Percentiles rank a stretch among this genome's conserved stretches.
These are phyloP conservation scores for Neurospora cerealis DNA, from an alignment of 495 filamentous ascomycete genomes.

Conservation along the genomic window DNA sequence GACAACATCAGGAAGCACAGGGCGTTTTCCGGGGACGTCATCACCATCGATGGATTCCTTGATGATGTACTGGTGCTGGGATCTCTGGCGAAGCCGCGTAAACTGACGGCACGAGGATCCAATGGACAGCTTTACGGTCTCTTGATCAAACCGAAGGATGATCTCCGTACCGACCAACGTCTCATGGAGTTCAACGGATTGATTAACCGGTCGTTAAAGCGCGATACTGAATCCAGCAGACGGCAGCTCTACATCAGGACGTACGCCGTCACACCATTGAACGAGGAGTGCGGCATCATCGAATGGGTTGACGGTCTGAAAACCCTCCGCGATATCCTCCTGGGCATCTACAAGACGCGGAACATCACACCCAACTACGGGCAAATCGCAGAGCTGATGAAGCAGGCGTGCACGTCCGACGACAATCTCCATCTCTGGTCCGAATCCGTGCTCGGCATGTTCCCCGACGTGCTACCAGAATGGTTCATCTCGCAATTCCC, in stretches of 20 bases:
- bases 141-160: slow-evolving; percentile 95
- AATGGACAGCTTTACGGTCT: slow-evolving; percentile 83
- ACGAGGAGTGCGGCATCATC: slow-evolving; percentile 95
- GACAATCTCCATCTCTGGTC: slow-evolving; percentile 56
- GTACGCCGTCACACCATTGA: slow-evolving; percentile 90
- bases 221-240: slow-evolving; percentile 80
- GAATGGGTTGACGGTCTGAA: slow-evolving; percentile 98
- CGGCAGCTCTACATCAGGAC: slow-evolving; percentile 82
- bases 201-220: slow-evolving; percentile 89
- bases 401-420: slow-evolving; percentile 30
- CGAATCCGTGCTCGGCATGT: slow-evolving; percentile 52
- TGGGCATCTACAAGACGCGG: slow-evolving; percentile 63
- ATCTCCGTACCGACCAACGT: slow-evolving; percentile 90
- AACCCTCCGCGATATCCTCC: slow-evolving; percentile 83
- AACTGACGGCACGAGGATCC: slow-evolving; percentile 76
- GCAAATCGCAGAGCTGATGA: slow-evolving; percentile 36
- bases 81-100: slow-evolving; percentile 86
- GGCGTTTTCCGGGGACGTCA: slow-evolving; percentile 60
- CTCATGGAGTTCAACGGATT: slow-evolving; percentile 99
- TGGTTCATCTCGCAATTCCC: slow-evolving; percentile 97
- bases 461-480: slow-evolving; percentile 74
- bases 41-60: slow-evolving; percentile 51
- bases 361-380: slow-evolving; percentile 46
- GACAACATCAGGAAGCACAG: slow-evolving; percentile 64
- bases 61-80: slow-evolving; percentile 84